Base-by-base conservation (phyloP, 148 eudicot species). In the Vaccinium myrtillus region DNA sequence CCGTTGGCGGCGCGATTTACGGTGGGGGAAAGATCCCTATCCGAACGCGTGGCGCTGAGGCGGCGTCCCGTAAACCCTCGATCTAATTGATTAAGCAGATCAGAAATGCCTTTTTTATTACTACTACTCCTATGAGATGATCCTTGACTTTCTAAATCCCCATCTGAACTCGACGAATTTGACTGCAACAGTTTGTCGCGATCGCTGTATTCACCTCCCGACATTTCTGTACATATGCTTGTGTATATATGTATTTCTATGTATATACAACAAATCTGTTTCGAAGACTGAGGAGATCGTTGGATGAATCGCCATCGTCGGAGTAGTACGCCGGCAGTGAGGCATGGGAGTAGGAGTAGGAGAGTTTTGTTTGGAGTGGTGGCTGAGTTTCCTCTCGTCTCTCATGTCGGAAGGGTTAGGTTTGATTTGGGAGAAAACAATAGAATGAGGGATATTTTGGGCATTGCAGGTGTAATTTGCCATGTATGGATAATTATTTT, bases 61-160 rank as follows among this genome's bases (percentile, higher is more conserved):
- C 91, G 75, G 1, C 87, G 78, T 30, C 90, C 86, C 0, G 92
- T 84, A 15, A 87, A 83, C 27, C 91, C 88, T 50, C 91, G 91
- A 88, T 93, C 93, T 67, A 89, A 75, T 1, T 89, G 87, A 82
- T 87, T 92, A 30, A 89, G 75, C 48, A 92, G 86, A 91, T 90
- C 94, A 50, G 75, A 55, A 21, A 90, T 84, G 18, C 83, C 75
- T 21, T 16, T 23, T 0, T 10, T 63, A 1, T 63, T 78, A 27
- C 23, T 78, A 27, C 23, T 78, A 36, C 61, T 50, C 65, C 49
- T 84, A 6, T 5, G 75, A 53, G 21, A 43, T 56, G 81, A 54
- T 81, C 81, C 84, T 50, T 85, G 87, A 19, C 81, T 53, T 43
- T 88, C 91, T 56, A 91, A 82, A 87, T 91, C 91, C 2, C 30